Evolutionary conservation across 495 filamentous ascomycete species (phyloP).

Genomic region (Annulohypoxylon moriforme): DNA sequence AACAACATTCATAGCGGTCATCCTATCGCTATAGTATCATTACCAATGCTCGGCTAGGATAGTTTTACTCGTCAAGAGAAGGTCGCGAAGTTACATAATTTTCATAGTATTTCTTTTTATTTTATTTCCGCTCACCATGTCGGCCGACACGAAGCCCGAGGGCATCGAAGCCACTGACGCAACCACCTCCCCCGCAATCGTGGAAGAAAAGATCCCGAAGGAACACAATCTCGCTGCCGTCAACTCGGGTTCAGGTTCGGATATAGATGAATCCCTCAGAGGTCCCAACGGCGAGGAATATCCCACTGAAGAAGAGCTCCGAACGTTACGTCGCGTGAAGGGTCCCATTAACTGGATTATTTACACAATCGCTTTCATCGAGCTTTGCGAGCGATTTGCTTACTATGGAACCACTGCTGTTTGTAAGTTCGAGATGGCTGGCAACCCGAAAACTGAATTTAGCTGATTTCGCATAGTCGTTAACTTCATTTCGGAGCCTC

Average conservation of each 20-base stretch:
- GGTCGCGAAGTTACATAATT: neutral
- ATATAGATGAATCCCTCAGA: constrained; percentile 33
- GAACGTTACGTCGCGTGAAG: constrained; percentile 71
- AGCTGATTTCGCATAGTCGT: constrained; percentile 44
- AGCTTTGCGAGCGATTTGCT: constrained; percentile 81
- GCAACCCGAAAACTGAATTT: neutral
- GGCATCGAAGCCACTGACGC: constrained; percentile 21
- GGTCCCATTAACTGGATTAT: constrained; percentile 71
- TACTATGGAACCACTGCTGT: constrained; percentile 82
- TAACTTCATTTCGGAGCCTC: constrained; percentile 77
- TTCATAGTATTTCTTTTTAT: neutral
- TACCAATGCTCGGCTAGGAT: constrained; percentile 3
- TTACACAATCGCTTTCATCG: constrained; percentile 78
- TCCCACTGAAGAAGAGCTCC: constrained; percentile 71
- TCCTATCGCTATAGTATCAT: constrained; percentile 3
- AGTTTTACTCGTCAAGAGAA: neutral
- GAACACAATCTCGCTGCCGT: constrained; percentile 21
- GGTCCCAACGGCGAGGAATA: constrained; percentile 48
- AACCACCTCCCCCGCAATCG: neutral
- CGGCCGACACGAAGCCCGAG: constrained; percentile 23
- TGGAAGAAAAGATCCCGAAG: constrained; percentile 3
- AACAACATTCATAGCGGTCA: neutral
- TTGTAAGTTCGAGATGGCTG: constrained; percentile 57
- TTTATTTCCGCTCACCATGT: constrained; percentile 11
- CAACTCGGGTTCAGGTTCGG: constrained; percentile 33